Evolutionary conservation across 208 protist species (phyloP).

Genomic region (Trypanosomatidae sp.): DNA sequence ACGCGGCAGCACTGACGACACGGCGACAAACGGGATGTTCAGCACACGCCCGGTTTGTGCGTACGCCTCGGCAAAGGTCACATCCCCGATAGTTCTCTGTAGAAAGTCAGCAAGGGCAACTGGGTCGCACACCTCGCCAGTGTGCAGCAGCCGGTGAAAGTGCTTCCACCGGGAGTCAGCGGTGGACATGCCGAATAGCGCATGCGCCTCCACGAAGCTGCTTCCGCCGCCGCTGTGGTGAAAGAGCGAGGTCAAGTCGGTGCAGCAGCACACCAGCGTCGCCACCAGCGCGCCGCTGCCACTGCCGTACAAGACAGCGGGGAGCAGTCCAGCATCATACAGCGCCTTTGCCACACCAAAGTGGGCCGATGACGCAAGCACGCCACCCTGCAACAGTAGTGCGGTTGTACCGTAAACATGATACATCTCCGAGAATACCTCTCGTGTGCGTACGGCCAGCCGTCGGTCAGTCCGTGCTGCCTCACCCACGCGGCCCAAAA

Average conservation of each 20-base stretch:
- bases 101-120: constrained; percentile 49
- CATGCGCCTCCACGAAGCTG: background rate
- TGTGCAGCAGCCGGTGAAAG: constrained; percentile 29
- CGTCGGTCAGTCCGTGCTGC: constrained; percentile 10
- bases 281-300: constrained; percentile 63
- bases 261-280: constrained; percentile 56
- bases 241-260: constrained; percentile 31
- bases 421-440: constrained; percentile 36
- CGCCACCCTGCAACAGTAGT: constrained; percentile 59
- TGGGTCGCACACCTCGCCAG: constrained; percentile 62
- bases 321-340: constrained; percentile 55
- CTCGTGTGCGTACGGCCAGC: constrained; percentile 26
- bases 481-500: constrained; percentile 28
- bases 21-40: constrained; percentile 66
- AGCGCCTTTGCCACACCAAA: constrained; percentile 73
- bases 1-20: constrained; percentile 5
- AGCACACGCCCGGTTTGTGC: constrained; percentile 64
- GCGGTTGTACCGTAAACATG: constrained; percentile 57
- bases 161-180: constrained; percentile 12
- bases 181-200: constrained; percentile 5
- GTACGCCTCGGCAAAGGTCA: constrained; percentile 87
- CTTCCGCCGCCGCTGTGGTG: background rate
- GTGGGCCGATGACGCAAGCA: constrained; percentile 59
- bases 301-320: constrained; percentile 62
- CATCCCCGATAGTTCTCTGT: constrained; percentile 55